Evolutionary conservation across 441 rosid species (phyloP).

Genomic region (Adansonia madagascariensis): DNA sequence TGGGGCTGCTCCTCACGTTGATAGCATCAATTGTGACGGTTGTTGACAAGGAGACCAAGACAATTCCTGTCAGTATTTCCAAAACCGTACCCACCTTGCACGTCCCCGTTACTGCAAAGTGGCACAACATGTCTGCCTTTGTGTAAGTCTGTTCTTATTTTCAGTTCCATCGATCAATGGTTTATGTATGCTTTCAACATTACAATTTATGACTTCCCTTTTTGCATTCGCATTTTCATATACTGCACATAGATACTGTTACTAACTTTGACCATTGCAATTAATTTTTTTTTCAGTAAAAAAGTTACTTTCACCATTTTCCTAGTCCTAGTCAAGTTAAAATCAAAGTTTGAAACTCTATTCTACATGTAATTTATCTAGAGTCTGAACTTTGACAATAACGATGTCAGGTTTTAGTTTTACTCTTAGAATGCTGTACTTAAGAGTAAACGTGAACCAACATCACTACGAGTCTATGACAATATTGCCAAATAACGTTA

Average conservation of each 20-base stretch:
- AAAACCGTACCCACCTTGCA: neutral
- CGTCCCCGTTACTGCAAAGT: neutral
- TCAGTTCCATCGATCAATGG: neutral
- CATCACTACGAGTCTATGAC: neutral
- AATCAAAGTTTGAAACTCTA: too few species aligned
- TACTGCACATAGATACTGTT: neutral
- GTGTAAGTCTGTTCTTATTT: neutral
- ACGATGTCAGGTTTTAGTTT: neutral
- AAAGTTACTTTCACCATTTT: too few species aligned
- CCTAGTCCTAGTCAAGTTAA: too few species aligned
- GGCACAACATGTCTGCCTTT: conserved; percentile 9
- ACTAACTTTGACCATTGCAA: neutral
- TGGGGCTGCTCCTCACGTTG: neutral
- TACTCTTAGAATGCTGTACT: neutral
- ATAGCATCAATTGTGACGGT: neutral
- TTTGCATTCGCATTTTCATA: neutral
- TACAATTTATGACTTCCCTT: neutral
- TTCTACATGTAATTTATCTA: too few species aligned
- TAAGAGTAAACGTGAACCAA: neutral
- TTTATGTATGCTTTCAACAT: neutral
- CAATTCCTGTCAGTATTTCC: neutral
- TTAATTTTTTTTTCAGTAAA: too few species aligned
- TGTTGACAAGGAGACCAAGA: neutral
- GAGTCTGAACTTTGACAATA: too few species aligned
- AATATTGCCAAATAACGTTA: neutral